Evolutionary conservation across 2,329 filamentous ascomycete genomes (phyloP), one percentile per base, ranked within the genome.

Genomic region (Aureobasidium sp.): DNA sequence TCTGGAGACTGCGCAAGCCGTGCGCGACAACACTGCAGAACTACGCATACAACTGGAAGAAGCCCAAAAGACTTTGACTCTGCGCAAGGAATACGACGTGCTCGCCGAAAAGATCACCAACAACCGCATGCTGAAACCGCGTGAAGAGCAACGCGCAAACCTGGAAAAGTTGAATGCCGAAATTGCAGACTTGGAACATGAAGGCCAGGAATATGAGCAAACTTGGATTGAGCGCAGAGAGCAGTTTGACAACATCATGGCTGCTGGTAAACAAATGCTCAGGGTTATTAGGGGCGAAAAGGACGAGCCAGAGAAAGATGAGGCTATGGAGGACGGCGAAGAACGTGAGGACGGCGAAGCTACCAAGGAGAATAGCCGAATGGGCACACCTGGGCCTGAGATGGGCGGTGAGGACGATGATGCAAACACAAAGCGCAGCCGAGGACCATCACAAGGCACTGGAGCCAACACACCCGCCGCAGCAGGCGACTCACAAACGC

Each of bases 271-370:
- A 83, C 82, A 90, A 65, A 81, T 97, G 73, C 81, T 92, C 62
- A 82, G 90, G 53, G 81, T 95, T 72, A 96, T 97, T 70, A 86
- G 91, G 64, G 92, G 96, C 70, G 93, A 97, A 79, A 96, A 96
- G 76, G 92, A 96, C 73, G 91, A 96, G 75, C 90, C 94, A 0
- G 91, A 96, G 75, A 81, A 90, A 45, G 83, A 91, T 60, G 91
- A 95, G 73, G 91, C 90, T 34, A 91, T 91, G 85, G 83, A 85
- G 62, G 86, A 85, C 66, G 86, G 85, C 52, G 83, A 79, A 16
- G 86, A 82, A 64, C 80, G 77, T 5, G 80, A 87, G 67, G 85
- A 86, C 30, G 74, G 73, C 1, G 57, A 59, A 21, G 76, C 75
- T 15, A 73, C 71, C 3, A 74, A 69, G 15, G 76, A 78, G 48